phyloP scores from a whole-genome alignment of 2,329 filamentous ascomycete species.

The Calonectria hongkongensis region DNA sequence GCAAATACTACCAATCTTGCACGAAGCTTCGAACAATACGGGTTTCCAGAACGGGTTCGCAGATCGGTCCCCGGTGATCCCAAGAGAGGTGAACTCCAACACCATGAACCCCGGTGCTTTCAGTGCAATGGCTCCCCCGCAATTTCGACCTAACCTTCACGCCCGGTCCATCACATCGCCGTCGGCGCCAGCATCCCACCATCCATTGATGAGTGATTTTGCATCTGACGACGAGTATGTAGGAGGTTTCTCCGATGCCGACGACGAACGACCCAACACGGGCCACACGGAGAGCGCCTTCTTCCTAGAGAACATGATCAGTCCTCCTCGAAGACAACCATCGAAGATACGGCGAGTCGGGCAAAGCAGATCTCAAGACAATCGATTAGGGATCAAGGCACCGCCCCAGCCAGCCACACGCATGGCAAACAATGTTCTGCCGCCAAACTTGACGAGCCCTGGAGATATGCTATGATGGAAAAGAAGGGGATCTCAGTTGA shows the following conservation, averaged over 20 bases:
- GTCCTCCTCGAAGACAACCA: conserved; percentile 74
- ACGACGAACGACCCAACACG: conserved; percentile 71
- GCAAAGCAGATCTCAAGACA: conserved; percentile 60
- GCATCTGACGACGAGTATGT: conserved; percentile 85
- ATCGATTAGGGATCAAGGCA: conserved; percentile 58
- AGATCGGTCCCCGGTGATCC: conserved; percentile 79
- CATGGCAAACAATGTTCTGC: conserved; percentile 59
- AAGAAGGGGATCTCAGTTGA: not conserved
- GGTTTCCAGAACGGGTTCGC: conserved; percentile 93
- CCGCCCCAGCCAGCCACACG: conserved; percentile 65
- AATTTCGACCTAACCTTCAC: conserved; percentile 81
- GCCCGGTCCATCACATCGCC: conserved; percentile 91
- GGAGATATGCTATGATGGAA: conserved; percentile 60
- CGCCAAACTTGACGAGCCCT: conserved; percentile 58
- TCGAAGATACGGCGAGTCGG: conserved; percentile 60
- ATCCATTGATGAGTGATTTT: conserved; percentile 75
- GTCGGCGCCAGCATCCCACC: conserved; percentile 73
- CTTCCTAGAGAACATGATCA: conserved; percentile 77
- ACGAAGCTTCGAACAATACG: conserved; percentile 86
- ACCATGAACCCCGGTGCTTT: conserved; percentile 79
- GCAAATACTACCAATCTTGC: conserved; percentile 91
- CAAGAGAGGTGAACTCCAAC: conserved; percentile 76
- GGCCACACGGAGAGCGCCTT: conserved; percentile 68
- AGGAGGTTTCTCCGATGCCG: conserved; percentile 87
- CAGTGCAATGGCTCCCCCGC: conserved; percentile 61